Conservation (phyloP, 148 eudicot genomes). For the Diospyros kaki region DNA sequence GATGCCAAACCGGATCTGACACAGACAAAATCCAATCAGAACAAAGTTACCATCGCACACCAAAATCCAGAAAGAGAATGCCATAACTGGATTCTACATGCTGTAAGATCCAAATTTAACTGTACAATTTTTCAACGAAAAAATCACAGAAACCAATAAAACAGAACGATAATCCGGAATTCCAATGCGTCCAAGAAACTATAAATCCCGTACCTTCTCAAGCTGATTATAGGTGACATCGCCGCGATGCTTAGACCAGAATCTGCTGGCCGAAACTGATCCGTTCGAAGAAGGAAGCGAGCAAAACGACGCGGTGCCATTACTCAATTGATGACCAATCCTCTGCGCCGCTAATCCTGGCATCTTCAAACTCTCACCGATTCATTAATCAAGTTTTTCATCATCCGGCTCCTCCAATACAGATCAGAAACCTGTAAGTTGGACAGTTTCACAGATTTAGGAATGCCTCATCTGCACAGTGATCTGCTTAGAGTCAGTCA, state of each 20-base stretch:
- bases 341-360: constrained; percentile 67
- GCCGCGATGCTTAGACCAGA: constrained; percentile 79
- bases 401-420: neutral
- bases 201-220: constrained; percentile 55
- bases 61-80: neutral
- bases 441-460: neutral
- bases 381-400: constrained; percentile 28
- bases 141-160: neutral
- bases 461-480: neutral
- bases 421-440: constrained; percentile 5
- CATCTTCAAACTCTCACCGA: constrained; percentile 40
- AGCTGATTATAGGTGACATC: constrained; percentile 77
- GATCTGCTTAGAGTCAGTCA: constrained; percentile 9
- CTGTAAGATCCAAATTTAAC: neutral
- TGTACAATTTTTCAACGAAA: neutral
- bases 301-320: constrained; percentile 34
- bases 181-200: neutral
- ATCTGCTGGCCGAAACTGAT: constrained; percentile 57
- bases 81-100: neutral
- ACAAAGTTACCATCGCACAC: neutral
- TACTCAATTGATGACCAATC: constrained; percentile 43
- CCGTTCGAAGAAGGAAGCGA: constrained; percentile 49
- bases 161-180: neutral
- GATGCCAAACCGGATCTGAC: constrained; percentile 19
- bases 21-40: constrained; percentile 6